These are phyloP conservation scores for Teunomyces tritomae DNA, from an alignment of 805 yeast species.

Conservation along the genomic window DNA sequence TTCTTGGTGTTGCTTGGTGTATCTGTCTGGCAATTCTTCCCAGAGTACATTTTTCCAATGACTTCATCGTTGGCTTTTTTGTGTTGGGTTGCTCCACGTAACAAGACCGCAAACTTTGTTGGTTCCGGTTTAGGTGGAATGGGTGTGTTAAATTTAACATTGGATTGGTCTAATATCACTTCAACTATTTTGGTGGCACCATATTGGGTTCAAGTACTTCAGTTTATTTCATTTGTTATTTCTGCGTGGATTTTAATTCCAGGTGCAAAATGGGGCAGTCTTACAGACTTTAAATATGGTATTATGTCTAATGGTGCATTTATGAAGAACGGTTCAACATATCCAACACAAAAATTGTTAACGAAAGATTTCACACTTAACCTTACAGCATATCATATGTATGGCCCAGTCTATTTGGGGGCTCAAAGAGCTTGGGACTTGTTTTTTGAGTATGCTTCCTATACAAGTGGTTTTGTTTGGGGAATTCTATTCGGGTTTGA, in stretches of 20 bases:
- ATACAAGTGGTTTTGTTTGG: slow-evolving; percentile 23
- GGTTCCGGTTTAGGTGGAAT: slow-evolving; percentile 27
- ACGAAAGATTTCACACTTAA: slow-evolving; percentile 16
- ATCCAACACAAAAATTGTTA: slow-evolving; percentile 19
- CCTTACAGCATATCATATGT: slow-evolving; percentile 18
- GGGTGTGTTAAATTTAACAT: slow-evolving; percentile 22
- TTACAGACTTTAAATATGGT: slow-evolving; percentile 17
- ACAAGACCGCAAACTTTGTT: slow-evolving; percentile 16
- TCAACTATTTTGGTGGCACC: slow-evolving; percentile 23
- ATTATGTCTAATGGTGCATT: slow-evolving; percentile 23
- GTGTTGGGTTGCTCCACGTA: slow-evolving; percentile 22
- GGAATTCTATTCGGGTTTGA: slow-evolving; percentile 19
- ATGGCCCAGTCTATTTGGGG: slow-evolving; percentile 23
- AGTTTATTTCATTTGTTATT: slow-evolving; percentile 20
- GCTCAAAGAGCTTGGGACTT: slow-evolving; percentile 26
- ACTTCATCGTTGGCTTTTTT: slow-evolving; percentile 23
- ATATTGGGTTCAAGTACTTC: slow-evolving; percentile 25
- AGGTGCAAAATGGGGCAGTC: slow-evolving; percentile 21
- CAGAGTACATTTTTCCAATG: slow-evolving; percentile 23
- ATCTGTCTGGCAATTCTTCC: slow-evolving; percentile 21
- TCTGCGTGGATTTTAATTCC: slow-evolving; percentile 25
- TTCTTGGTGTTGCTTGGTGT: slow-evolving; percentile 14
- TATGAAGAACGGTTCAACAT: slow-evolving; percentile 14
- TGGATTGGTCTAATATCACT: slow-evolving; percentile 27
- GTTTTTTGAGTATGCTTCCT: slow-evolving; percentile 25